phyloP scores from a whole-genome alignment of 495 filamentous ascomycete genomes.

The Xylaria sp. region DNA sequence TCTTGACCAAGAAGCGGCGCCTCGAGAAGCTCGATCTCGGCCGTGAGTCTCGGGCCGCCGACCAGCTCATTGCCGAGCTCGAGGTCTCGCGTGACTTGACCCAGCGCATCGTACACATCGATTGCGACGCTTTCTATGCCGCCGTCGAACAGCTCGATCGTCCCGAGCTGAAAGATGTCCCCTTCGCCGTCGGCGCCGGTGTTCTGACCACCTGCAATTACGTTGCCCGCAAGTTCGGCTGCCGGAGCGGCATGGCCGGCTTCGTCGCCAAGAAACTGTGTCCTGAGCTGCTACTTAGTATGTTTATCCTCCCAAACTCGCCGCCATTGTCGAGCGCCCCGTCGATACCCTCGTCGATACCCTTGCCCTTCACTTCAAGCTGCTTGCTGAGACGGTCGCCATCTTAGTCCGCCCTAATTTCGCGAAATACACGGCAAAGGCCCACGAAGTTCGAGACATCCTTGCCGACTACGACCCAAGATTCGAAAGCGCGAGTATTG shows the following conservation, averaged over 20 bases:
- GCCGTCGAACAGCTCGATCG: constrained; percentile 92
- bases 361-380: background rate
- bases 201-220: constrained; percentile 98
- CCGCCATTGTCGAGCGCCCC: no score
- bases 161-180: constrained; percentile 86
- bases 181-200: constrained; percentile 92
- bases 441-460: constrained; percentile 83
- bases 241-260: constrained; percentile 91
- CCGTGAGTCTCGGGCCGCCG: constrained; percentile 73
- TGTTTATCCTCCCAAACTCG: background rate
- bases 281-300: constrained; percentile 71
- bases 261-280: constrained; percentile 97
- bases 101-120: constrained; percentile 87
- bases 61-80: constrained; percentile 81
- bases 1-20: constrained; percentile 75
- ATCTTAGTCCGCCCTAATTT: constrained; percentile 80
- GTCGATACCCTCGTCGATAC: background rate
- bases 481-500: constrained; percentile 91
- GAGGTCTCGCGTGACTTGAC: constrained; percentile 80
- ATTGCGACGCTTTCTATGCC: constrained; percentile 98
- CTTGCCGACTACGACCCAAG: constrained; percentile 85
- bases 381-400: background rate
- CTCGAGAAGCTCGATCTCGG: constrained; percentile 79
- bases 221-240: constrained; percentile 85
- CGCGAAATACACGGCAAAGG: constrained; percentile 90